Evolutionary conservation across 345 rosid genomes (phyloP).

Genomic region (Eucalyptus regnans): DNA sequence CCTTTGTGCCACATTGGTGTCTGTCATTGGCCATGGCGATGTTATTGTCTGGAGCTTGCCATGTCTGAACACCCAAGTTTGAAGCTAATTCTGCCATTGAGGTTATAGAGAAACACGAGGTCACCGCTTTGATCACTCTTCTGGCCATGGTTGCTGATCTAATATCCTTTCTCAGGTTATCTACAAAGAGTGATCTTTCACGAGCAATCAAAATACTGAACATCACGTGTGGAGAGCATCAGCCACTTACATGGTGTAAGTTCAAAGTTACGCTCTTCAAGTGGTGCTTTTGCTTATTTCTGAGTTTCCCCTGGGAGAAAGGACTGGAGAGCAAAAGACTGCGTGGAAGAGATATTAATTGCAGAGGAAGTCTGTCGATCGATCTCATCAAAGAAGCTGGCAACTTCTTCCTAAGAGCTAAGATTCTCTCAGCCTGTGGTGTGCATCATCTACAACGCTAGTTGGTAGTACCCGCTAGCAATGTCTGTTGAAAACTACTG

Average conservation of each 20-base stretch:
- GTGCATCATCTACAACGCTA: neutral
- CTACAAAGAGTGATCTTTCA: neutral
- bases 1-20: slow-evolving; percentile 81
- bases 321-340: no score
- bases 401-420: slow-evolving; percentile 31
- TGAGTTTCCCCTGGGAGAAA: neutral
- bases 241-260: no score
- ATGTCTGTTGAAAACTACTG: no score
- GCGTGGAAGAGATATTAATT: slow-evolving; percentile 33
- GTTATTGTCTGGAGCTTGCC: slow-evolving; percentile 77
- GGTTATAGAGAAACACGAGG: slow-evolving; percentile 30
- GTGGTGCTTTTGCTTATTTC: neutral
- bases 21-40: slow-evolving; percentile 74
- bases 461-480: neutral
- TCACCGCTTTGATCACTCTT: slow-evolving; percentile 74
- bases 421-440: slow-evolving; percentile 60
- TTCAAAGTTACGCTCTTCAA: neutral
- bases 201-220: no score
- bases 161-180: slow-evolving; percentile 31
- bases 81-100: slow-evolving; percentile 42
- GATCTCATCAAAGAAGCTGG: slow-evolving; percentile 21
- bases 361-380: slow-evolving; percentile 56
- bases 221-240: neutral
- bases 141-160: slow-evolving; percentile 74
- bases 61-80: slow-evolving; percentile 65